Evolutionary conservation across 257 asterid species (phyloP).

Genomic region (Scutellaria galericulata): DNA sequence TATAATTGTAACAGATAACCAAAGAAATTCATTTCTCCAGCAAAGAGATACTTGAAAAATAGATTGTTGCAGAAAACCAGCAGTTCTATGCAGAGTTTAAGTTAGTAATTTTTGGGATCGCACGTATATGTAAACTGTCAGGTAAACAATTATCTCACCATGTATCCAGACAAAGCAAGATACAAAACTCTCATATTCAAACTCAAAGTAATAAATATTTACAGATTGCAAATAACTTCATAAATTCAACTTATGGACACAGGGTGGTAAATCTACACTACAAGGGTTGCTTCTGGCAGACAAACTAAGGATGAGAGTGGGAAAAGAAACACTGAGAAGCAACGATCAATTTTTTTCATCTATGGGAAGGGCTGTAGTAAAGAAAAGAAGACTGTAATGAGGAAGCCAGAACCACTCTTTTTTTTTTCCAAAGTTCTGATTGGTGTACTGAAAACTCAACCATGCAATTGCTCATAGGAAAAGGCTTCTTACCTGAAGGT

Average conservation of each 20-base stretch:
- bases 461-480: slow-evolving; percentile 1
- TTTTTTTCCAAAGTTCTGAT: not conserved
- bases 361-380: not conserved
- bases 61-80: slow-evolving; percentile 24
- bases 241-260: not conserved
- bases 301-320: not conserved
- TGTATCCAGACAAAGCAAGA: not conserved
- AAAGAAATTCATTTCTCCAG: slow-evolving; percentile 16
- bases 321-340: not conserved
- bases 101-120: not conserved
- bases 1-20: not conserved
- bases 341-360: not conserved
- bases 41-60: slow-evolving; percentile 17
- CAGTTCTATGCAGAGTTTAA: not conserved
- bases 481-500: not conserved
- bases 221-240: slow-evolving; percentile 3
- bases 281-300: not conserved
- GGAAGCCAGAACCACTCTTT: slow-evolving; percentile 8
- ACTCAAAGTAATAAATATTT: not conserved
- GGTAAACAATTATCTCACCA: not conserved
- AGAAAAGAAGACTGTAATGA: slow-evolving; percentile 1
- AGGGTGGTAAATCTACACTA: slow-evolving; percentile 1
- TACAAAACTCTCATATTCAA: slow-evolving; percentile 2
- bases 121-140: not conserved
- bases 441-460: not conserved